Percentiles rank a stretch among this genome's conserved stretches.
Conservation (phyloP, 2,329 filamentous ascomycete species). For the Conoideocrella luteorostrata region DNA sequence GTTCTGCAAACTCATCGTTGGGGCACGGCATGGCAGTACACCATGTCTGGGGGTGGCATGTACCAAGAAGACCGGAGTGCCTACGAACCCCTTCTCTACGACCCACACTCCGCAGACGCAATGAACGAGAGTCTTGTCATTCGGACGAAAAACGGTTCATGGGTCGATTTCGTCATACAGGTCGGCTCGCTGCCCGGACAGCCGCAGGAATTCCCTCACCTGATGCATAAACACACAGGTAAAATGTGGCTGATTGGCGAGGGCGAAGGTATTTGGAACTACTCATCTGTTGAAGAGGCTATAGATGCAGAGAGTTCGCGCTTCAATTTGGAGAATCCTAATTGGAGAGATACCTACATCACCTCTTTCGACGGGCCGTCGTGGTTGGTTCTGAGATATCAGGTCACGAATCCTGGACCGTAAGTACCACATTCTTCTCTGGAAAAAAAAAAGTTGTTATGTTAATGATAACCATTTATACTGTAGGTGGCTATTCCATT, state of each 20-base stretch:
- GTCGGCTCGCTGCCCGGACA: conserved; percentile 14
- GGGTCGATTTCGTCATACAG: conserved; percentile 30
- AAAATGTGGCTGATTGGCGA: conserved; percentile 37
- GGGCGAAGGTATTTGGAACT: conserved; percentile 31
- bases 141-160: conserved; percentile 22
- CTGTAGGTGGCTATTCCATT: conserved; percentile 37
- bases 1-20: not conserved
- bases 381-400: conserved; percentile 37
- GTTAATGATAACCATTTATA: too few relatives aligned
- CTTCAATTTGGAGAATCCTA: conserved; percentile 39
- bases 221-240: conserved; percentile 42
- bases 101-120: conserved; percentile 1
- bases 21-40: conserved; percentile 1
- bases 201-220: conserved; percentile 3
- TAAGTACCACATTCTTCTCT: conserved; percentile 14
- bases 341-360: conserved; percentile 29
- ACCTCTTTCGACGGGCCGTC: conserved; percentile 15
- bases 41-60: conserved; percentile 2
- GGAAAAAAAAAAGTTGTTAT: not conserved
- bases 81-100: conserved; percentile 7
- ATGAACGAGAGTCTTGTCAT: conserved; percentile 8
- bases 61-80: conserved; percentile 5
- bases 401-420: conserved; percentile 37
- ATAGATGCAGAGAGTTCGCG: conserved; percentile 24
- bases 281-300: conserved; percentile 34